Evolutionary conservation across 352 stramenopile species (phyloP), one percentile per base, ranked within the genome.

Genomic region (Globisporangium cylindrosporum): DNA sequence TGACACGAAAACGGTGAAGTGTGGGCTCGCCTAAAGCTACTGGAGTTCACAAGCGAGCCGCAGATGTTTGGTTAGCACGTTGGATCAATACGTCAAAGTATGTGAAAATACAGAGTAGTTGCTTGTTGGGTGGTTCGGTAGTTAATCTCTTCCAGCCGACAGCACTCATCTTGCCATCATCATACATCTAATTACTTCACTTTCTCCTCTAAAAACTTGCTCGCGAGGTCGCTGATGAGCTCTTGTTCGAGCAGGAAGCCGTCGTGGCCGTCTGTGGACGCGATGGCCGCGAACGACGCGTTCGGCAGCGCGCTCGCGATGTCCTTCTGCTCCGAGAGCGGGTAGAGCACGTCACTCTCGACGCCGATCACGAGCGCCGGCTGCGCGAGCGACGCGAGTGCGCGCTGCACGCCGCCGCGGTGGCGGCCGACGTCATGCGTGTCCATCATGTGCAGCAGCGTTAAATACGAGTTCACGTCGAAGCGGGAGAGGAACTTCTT

Each of bases 181-280:
- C 12, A 29, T 29, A 29, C 27, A 43, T 18, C 36, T 43, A 43
- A 15, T 18, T 68, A 41, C 29, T 68, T 60, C 12, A 81, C 71
- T 24, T 68, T 62, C 36, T 85, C 71, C 48, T 68, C 74, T 48
- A 94, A 70, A 60, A 97, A 97, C 29, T 71, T 63, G 46, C 65
- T 72, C 2, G 91, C 77, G n/a, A 82, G 67, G 9, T 81, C 69
- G 51, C 78, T 91, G 57, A 99, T 94, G 72, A 92, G 82, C 64
- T 99, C 90, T 71, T 99, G 96, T 62, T 98, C 96, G 36, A 99
- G 78, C 38, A 99, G 80, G 76, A 99, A 99, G 27, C 93, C 96
- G 78, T 99, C 97, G 79, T 99, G 97, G 54, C 96, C 97, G 62
- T 98, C 87, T 41, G 88, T 77, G 34, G 88, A 98, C 67, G 89